phyloP scores from a whole-genome alignment of 805 yeast genomes.

The Metschnikowia bowlesiae region DNA sequence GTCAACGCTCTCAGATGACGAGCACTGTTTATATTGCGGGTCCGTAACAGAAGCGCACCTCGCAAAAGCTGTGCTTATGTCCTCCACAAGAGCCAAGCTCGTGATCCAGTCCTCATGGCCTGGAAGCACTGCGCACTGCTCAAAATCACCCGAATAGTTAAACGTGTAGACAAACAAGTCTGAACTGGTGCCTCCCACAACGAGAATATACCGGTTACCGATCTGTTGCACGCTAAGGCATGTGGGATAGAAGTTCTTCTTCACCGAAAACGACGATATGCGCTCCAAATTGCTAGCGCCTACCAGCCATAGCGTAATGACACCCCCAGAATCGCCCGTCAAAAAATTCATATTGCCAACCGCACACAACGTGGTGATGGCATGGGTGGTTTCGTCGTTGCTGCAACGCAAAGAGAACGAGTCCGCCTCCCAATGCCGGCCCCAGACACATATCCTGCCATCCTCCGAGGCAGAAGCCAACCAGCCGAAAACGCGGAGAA shows the following conservation, averaged over 20 bases:
- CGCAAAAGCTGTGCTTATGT: conserved; percentile 13
- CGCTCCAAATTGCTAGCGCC: conserved; percentile 19
- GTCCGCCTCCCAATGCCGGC: conserved; percentile 8
- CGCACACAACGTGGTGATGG: conserved; percentile 54
- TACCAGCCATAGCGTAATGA: conserved; percentile 47
- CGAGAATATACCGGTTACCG: conserved; percentile 42
- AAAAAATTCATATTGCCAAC: conserved; percentile 36
- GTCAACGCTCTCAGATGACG: too few relatives aligned
- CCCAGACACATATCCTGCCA: conserved; percentile 59
- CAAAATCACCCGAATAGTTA: conserved; percentile 18
- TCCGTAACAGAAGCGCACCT: too few relatives aligned
- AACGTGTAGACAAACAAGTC: conserved; percentile 53
- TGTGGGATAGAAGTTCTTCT: conserved; percentile 47
- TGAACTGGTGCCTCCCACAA: conserved; percentile 70
- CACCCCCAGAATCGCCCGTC: conserved; percentile 65
- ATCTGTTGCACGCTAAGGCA: conserved; percentile 32
- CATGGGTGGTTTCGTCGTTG: conserved; percentile 20
- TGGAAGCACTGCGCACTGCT: conserved; percentile 50
- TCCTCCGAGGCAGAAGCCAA: conserved; percentile 70
- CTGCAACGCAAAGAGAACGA: conserved; percentile 22
- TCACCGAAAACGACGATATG: conserved; percentile 30
- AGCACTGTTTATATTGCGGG: too few relatives aligned
- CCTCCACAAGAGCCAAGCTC: conserved; percentile 56
- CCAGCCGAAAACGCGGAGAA: conserved; percentile 39
- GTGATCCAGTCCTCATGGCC: conserved; percentile 99